Conservation (phyloP, 768 basidiomycete genomes). For the Hericium coralloides region DNA sequence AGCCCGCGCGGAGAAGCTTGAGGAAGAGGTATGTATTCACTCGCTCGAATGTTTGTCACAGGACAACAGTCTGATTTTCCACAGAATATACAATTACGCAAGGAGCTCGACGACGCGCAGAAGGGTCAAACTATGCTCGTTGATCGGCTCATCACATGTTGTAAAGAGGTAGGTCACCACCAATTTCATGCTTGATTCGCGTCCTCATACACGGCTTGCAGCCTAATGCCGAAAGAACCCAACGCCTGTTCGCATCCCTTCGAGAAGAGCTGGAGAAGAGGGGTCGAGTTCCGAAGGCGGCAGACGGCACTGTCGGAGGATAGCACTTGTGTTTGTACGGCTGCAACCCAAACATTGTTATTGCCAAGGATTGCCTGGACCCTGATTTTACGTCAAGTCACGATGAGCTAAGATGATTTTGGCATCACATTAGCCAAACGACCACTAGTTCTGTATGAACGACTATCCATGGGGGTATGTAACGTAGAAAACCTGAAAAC, state of each 20-base stretch:
- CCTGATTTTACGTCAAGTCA: neutral
- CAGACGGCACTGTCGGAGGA: slow-evolving; percentile 4
- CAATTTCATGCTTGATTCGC: slow-evolving; percentile 1
- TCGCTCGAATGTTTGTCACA: slow-evolving; percentile 2
- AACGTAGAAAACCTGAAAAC: neutral
- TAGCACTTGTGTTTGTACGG: neutral
- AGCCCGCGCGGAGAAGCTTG: slow-evolving; percentile 51
- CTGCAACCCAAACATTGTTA: neutral
- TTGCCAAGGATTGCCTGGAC: neutral
- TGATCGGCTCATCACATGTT: slow-evolving; percentile 77
- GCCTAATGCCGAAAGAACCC: slow-evolving; percentile 79
- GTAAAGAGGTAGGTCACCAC: slow-evolving; percentile 63
- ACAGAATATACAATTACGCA: slow-evolving; percentile 60
- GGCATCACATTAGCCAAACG: neutral
- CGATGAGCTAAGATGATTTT: neutral
- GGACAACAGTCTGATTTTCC: neutral
- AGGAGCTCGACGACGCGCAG: slow-evolving; percentile 75
- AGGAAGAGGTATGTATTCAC: slow-evolving; percentile 56
- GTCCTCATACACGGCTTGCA: slow-evolving; percentile 19
- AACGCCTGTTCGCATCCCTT: slow-evolving; percentile 70
- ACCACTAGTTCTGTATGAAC: neutral
- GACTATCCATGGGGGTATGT: neutral
- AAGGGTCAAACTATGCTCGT: slow-evolving; percentile 72
- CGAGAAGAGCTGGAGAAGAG: slow-evolving; percentile 80
- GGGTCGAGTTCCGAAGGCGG: slow-evolving; percentile 25